These are phyloP conservation scores for Tetrahymena elliotti DNA, from an alignment of 73 alveolate species.

Conservation along the genomic window DNA sequence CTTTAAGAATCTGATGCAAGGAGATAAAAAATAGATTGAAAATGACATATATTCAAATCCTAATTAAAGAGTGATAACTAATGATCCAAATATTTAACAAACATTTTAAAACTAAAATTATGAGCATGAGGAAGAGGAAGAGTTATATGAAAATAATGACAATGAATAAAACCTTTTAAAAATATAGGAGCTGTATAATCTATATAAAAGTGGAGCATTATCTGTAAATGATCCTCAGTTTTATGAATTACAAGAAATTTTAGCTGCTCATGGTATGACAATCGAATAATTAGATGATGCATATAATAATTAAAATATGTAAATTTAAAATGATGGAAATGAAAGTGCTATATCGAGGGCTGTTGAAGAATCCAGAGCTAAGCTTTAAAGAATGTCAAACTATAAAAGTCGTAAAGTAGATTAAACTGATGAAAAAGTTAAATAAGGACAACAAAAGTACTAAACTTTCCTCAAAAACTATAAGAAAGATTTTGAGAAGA, in stretches of 20 bases:
- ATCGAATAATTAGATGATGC: background rate
- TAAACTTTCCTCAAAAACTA: background rate
- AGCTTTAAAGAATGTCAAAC: background rate
- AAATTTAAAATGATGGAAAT: background rate
- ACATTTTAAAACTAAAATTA: background rate
- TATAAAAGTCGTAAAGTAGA: background rate
- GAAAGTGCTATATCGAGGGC: background rate
- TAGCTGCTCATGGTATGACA: background rate
- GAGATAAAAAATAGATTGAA: background rate
- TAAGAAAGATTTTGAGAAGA: background rate
- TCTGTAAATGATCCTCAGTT: background rate
- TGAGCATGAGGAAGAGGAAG: background rate
- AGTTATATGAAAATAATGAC: background rate
- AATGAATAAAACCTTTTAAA: background rate
- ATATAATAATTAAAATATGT: background rate
- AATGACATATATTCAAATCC: background rate
- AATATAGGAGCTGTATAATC: background rate
- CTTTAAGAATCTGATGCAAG: background rate
- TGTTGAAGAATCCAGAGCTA: background rate
- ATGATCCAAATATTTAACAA: constrained; percentile 17
- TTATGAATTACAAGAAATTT: background rate
- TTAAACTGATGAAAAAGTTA: background rate
- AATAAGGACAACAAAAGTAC: background rate
- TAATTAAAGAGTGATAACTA: constrained; percentile 18
- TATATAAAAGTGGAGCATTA: background rate